Conservation (phyloP, 2,329 filamentous ascomycete genomes). For the Neofusicoccum umdonicola region DNA sequence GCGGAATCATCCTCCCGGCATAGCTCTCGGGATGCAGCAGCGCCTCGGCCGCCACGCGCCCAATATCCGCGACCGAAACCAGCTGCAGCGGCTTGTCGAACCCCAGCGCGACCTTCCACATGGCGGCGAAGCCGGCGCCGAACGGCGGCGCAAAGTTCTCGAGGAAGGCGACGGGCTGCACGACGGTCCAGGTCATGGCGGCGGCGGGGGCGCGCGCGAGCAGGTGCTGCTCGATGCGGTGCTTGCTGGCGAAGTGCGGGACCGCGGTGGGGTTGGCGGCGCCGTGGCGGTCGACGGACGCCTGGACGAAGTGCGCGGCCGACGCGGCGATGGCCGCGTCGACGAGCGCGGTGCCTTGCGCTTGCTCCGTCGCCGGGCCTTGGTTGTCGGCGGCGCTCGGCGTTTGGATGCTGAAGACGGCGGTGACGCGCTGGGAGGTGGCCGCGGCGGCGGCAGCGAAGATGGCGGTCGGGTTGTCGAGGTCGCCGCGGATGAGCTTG, state of each 20-base stretch:
- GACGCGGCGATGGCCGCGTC: constrained; percentile 30
- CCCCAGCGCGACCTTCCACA: constrained; percentile 30
- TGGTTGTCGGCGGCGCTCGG: constrained; percentile 15
- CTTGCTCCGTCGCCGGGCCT: constrained; percentile 28
- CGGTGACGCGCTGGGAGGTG: constrained; percentile 24
- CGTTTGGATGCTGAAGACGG: constrained; percentile 32
- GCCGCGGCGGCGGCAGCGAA: constrained; percentile 44
- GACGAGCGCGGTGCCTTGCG: constrained; percentile 37
- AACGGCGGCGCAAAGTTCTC: constrained; percentile 53
- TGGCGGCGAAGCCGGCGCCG: constrained; percentile 34
- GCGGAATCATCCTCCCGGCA: constrained; percentile 39
- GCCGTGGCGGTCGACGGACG: constrained; percentile 35
- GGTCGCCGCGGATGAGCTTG: constrained; percentile 54
- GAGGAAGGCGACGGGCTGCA: constrained; percentile 61
- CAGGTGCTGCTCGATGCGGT: constrained; percentile 60
- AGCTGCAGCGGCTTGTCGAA: constrained; percentile 33
- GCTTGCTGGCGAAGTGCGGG: constrained; percentile 61
- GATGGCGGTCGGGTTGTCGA: constrained; percentile 50
- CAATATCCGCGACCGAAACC: constrained; percentile 45
- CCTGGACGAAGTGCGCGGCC: constrained; percentile 39
- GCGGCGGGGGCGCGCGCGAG: constrained; percentile 37
- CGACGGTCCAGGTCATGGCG: constrained; percentile 56
- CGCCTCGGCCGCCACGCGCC: constrained; percentile 46
- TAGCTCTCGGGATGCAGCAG: constrained; percentile 45
- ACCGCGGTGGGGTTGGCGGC: constrained; percentile 53